phyloP scores from a whole-genome alignment of 371 early-diverging fungal species.

The Actinomortierella ambigua region DNA sequence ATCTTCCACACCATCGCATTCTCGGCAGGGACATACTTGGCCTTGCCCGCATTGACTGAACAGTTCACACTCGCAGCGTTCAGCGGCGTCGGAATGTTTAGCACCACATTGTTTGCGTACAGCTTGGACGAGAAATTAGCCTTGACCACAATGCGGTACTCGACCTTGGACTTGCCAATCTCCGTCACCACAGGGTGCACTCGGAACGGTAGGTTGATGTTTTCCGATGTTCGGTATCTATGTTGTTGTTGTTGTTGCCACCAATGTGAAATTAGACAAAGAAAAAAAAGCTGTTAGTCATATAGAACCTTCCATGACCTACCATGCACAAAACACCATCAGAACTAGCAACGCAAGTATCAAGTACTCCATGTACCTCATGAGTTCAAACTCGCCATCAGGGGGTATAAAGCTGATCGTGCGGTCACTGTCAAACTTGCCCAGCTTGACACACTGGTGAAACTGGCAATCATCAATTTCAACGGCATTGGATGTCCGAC shows the following conservation, averaged over 20 bases:
- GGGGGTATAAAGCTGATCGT: conserved; percentile 91
- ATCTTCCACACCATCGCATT: conserved; percentile 92
- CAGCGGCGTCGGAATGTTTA: conserved; percentile 85
- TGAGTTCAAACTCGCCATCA: conserved; percentile 93
- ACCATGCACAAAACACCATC: not conserved
- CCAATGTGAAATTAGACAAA: not conserved
- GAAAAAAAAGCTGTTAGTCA: not conserved
- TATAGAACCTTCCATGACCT: too few species aligned
- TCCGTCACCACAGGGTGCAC: conserved; percentile 86
- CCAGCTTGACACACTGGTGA: conserved; percentile 90
- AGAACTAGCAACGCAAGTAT: not conserved
- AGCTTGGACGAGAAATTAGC: conserved; percentile 80
- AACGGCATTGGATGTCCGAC: conserved; percentile 66
- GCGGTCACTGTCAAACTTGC: conserved; percentile 80
- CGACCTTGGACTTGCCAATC: conserved; percentile 76
- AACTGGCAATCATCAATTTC: conserved; percentile 92
- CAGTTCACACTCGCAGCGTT: conserved; percentile 78
- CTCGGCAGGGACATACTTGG: conserved; percentile 86
- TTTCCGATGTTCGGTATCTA: conserved; percentile 87
- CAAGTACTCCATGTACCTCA: conserved; percentile 59
- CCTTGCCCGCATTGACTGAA: conserved; percentile 77
- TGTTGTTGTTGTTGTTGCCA: not conserved
- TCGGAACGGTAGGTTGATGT: conserved; percentile 85
- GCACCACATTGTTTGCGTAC: conserved; percentile 79
- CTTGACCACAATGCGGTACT: conserved; percentile 79